Base-by-base conservation (phyloP, 2,329 filamentous ascomycete genomes). In the Penicillium brasilianum region DNA sequence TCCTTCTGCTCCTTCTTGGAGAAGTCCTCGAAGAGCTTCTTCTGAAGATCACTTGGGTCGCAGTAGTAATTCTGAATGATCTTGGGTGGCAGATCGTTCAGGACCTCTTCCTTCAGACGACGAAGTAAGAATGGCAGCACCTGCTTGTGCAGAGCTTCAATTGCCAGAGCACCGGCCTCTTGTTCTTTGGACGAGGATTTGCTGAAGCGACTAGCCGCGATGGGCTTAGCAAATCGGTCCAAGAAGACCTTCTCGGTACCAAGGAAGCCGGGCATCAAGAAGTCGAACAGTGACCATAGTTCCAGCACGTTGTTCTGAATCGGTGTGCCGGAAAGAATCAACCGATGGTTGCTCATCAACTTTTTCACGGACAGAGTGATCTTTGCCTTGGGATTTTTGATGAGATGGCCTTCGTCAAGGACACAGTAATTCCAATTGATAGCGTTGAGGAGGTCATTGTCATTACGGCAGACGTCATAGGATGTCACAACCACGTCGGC, bases 51-150 rank as follows among this genome's bases (percentile, higher is more conserved):
- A 71, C 92, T 97, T 18, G 97, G 88, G 72, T 99, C 95, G 77
- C 95, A 99, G 80, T 99, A 99, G 81, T 99, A 99, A 77, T 99
- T 99, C 76, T 99, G 95, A 55, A 99, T 82, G 71, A 99, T 99
- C 87, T 99, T 99, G 8, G 95, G 95, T 2, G 95, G 95, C 9
- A 99, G 83, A 71, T 99, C 95, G 69, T 99, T 91, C 61, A 99
- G 83, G 18, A 99, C 95, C 76, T 99, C 95, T 79, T 99, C 95
- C 80, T 99, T 99, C 69, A 99, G 85, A 70, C 95, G 93, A 62
- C 95, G 92, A 41, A 99, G 86, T 63, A 99, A 83, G 88, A 99
- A 99, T 1, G 95, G 95, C 36, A 99, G 82, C 1, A 99, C 96
- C 74, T 99, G 95, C 76, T 99, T 99, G 80, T 99, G 95, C 22